A percentile compares a stretch with the other conserved stretches of the same genome.
Conservation (phyloP, 805 yeast genomes). For the Candida andamanensis region DNA sequence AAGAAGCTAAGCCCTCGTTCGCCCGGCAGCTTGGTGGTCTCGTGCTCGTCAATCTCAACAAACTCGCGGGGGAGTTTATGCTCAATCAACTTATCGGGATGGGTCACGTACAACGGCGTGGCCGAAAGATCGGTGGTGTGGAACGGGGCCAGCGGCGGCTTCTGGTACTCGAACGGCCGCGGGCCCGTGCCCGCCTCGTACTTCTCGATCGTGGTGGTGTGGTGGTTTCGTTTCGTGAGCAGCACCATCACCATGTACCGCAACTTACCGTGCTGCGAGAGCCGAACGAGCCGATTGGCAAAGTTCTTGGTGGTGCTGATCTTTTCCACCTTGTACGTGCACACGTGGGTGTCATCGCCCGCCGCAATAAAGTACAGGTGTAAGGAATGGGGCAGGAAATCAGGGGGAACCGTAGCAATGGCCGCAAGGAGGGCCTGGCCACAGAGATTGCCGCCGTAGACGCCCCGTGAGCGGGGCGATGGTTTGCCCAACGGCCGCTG, state of each 20-base stretch:
- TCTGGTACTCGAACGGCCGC: constrained; percentile 30
- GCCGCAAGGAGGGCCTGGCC: constrained; percentile 38
- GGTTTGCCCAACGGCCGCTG: constrained; percentile 27
- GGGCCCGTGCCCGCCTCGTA: constrained; percentile 18
- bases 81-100: constrained; percentile 13
- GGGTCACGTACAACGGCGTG: constrained; percentile 10
- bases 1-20: constrained; percentile 30
- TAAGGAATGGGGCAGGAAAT: constrained; percentile 36
- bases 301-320: constrained; percentile 32
- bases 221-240: constrained; percentile 27
- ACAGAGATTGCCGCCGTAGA: constrained; percentile 37
- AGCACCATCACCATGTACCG: constrained; percentile 32
- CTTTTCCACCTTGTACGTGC: constrained; percentile 30
- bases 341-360: constrained; percentile 24
- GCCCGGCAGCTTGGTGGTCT: constrained; percentile 20
- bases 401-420: constrained; percentile 21
- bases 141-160: constrained; percentile 19
- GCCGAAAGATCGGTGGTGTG: constrained; percentile 18
- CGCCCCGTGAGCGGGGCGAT: constrained; percentile 27
- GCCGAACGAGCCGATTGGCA: constrained; percentile 29
- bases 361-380: constrained; percentile 38
- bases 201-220: constrained; percentile 9
- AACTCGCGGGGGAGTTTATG: constrained; percentile 27
- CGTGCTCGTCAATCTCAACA: constrained; percentile 15
- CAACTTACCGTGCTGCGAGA: constrained; percentile 23